Conservation (phyloP, 768 basidiomycete genomes). For the Mycena maculata region DNA sequence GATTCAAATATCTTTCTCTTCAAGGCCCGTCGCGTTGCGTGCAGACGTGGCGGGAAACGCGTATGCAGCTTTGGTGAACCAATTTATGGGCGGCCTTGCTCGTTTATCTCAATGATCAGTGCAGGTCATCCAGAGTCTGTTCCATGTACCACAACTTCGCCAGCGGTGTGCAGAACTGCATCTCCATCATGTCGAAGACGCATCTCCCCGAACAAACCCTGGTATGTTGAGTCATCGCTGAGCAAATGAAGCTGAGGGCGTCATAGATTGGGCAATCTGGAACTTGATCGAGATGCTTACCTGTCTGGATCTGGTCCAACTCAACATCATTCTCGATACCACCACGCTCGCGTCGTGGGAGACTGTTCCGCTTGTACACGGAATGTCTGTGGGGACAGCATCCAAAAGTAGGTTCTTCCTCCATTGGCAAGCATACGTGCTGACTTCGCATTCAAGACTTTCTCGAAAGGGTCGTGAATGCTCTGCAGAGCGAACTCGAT, state of each 20-base stretch:
- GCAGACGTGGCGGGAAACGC: conserved; percentile 61
- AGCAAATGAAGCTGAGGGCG: conserved; percentile 4
- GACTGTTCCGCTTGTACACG: conserved; percentile 50
- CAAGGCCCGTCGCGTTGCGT: conserved; percentile 79
- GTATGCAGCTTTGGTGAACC: conserved; percentile 68
- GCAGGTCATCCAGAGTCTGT: conserved; percentile 69
- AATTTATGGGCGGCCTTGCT: conserved; percentile 28
- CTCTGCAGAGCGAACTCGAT: conserved; percentile 59
- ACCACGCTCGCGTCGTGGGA: conserved; percentile 60
- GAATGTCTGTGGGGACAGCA: conserved; percentile 54
- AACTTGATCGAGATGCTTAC: conserved; percentile 73
- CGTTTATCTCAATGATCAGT: background rate
- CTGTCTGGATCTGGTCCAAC: conserved; percentile 73
- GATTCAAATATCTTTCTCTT: background rate
- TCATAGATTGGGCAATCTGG: conserved; percentile 63
- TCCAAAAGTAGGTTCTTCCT: conserved; percentile 42
- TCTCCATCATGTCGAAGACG: conserved; percentile 43
- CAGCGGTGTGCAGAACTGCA: conserved; percentile 49
- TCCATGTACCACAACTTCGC: conserved; percentile 78
- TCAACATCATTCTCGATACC: conserved; percentile 67
- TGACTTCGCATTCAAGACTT: conserved; percentile 53
- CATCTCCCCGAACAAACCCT: conserved; percentile 39
- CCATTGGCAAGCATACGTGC: background rate
- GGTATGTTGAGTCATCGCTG: conserved; percentile 37
- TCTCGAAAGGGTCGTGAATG: conserved; percentile 53